A percentile compares a stretch with the other conserved stretches of the same genome.
Conservation (phyloP, 208 protist species). For the Phytomonas serpens region DNA sequence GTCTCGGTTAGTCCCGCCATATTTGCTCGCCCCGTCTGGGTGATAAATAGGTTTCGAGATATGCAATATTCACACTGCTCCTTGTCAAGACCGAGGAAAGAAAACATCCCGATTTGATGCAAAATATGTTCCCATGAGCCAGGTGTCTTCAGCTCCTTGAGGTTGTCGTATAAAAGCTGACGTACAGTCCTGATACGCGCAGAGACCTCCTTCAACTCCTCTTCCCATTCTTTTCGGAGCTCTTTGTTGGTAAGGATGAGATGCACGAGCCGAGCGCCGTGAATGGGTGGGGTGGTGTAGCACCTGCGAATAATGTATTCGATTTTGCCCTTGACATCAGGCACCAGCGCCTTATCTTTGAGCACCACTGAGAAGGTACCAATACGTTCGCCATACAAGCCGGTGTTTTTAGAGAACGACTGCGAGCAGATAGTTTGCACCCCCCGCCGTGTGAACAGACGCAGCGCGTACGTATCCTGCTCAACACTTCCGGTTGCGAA, state of each 20-base stretch:
- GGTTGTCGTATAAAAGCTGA: conserved; percentile 50
- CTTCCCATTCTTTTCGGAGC: conserved; percentile 86
- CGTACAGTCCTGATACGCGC: conserved; percentile 82
- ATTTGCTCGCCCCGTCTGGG: conserved; percentile 63
- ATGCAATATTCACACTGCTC: conserved; percentile 71
- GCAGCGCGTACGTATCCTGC: conserved; percentile 83
- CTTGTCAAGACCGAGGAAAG: conserved; percentile 92
- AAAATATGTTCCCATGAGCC: conserved; percentile 94
- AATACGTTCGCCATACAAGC: conserved; percentile 95
- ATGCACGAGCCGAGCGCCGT: conserved; percentile 93
- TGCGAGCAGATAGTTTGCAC: conserved; percentile 85
- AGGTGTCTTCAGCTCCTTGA: conserved; percentile 65
- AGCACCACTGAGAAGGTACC: conserved; percentile 80
- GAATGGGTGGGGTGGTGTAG: conserved; percentile 95
- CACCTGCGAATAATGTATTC: conserved; percentile 85
- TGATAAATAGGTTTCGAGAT: conserved; percentile 71
- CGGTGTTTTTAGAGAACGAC: conserved; percentile 98
- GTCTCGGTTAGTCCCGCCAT: conserved; percentile 68
- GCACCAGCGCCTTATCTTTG: conserved; percentile 32
- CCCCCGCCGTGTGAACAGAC: conserved; percentile 69
- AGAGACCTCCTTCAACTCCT: conserved; percentile 87
- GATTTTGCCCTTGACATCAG: conserved; percentile 68
- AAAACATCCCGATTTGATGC: conserved; percentile 98
- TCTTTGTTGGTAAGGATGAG: conserved; percentile 78
- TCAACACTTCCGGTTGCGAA: conserved; percentile 96